Conservation (phyloP, 371 early-diverging fungal genomes). For the Massospora cicadina region DNA sequence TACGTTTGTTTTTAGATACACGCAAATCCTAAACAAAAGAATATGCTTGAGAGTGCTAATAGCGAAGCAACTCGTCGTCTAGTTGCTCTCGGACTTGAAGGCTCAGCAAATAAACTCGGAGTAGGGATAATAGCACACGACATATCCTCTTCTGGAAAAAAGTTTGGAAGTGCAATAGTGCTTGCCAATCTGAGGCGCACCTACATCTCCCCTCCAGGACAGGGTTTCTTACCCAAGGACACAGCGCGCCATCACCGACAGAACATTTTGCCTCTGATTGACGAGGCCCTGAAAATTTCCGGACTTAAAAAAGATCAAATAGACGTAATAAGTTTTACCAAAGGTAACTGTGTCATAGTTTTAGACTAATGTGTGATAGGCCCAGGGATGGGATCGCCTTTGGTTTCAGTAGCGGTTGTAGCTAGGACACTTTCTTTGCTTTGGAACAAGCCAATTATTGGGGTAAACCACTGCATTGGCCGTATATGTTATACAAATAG, state of each 20-base stretch:
- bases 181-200: conserved; percentile 90
- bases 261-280: conserved; percentile 58
- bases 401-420: conserved; percentile 82
- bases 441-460: conserved; percentile 89
- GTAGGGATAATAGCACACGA: conserved; percentile 87
- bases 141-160: conserved; percentile 17
- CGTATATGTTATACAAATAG: conserved; percentile 28
- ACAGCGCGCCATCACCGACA: conserved; percentile 93
- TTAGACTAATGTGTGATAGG: conserved; percentile 26
- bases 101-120: conserved; percentile 99
- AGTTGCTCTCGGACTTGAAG: conserved; percentile 69
- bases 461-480: conserved; percentile 98
- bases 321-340: conserved; percentile 92
- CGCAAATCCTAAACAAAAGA: background rate
- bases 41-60: too few species aligned
- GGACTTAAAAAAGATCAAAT: conserved; percentile 56
- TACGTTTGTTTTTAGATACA: background rate
- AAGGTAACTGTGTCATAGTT: conserved; percentile 29
- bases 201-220: conserved; percentile 93
- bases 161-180: conserved; percentile 25
- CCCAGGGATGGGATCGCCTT: conserved; percentile 98
- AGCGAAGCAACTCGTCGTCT: too few species aligned
- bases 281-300: conserved; percentile 65
- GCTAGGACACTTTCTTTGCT: conserved; percentile 86
- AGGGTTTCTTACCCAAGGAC: conserved; percentile 93